phyloP scores from a whole-genome alignment of 768 basidiomycete genomes.

The Stropharia rugosoannulata region DNA sequence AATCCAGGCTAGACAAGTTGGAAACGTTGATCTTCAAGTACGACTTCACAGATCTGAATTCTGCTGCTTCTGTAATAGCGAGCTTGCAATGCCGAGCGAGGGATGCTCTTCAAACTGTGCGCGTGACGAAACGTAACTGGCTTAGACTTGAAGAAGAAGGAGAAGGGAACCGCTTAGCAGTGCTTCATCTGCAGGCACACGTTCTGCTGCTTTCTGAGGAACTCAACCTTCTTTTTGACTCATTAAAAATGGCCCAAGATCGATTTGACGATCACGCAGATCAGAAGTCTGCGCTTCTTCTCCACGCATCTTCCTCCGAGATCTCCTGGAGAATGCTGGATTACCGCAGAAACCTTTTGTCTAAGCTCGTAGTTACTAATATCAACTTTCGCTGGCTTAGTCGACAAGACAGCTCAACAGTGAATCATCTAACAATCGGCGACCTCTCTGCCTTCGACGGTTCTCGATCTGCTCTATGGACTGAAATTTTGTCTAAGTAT shows the following conservation, averaged over 20 bases:
- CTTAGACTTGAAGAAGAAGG: constrained; percentile 39
- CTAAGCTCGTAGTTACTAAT: constrained; percentile 81
- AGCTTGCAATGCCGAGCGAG: constrained; percentile 75
- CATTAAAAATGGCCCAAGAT: constrained; percentile 81
- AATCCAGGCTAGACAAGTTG: constrained; percentile 71
- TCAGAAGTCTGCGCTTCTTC: constrained; percentile 75
- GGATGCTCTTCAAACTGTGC: constrained; percentile 53
- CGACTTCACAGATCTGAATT: constrained; percentile 77
- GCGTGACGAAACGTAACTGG: constrained; percentile 37
- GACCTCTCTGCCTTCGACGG: constrained; percentile 88
- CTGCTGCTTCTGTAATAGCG: constrained; percentile 69
- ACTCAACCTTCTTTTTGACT: constrained; percentile 83
- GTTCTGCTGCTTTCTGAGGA: constrained; percentile 73
- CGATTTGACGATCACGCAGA: constrained; percentile 63
- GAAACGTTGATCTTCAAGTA: constrained; percentile 85
- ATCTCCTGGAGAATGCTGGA: constrained; percentile 93
- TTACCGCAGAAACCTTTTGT: constrained; percentile 65
- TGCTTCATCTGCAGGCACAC: constrained; percentile 71
- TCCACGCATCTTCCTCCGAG: constrained; percentile 81
- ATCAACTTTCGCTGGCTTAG: constrained; percentile 83
- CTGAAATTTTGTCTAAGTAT: constrained; percentile 84
- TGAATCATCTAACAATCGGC: constrained; percentile 71
- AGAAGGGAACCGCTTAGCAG: constrained; percentile 45
- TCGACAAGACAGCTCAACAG: constrained; percentile 85
- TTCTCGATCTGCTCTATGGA: constrained; percentile 76